Evolutionary conservation across 2,329 filamentous ascomycete species (phyloP).

Genomic region (Pseudophaeomoniella oleicola): DNA sequence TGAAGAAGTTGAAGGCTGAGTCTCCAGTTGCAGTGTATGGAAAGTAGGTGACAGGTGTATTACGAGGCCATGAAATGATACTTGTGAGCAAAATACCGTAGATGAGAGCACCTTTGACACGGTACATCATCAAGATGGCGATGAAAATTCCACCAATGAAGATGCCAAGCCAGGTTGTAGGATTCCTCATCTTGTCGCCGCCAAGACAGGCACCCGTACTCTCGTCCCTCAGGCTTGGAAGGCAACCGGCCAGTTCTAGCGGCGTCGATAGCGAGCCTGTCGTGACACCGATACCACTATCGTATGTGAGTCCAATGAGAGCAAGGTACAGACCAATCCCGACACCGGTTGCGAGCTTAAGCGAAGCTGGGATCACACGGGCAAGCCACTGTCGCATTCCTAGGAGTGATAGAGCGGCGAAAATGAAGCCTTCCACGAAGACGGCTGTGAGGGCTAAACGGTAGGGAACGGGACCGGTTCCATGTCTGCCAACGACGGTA

Average conservation of each 20-base stretch:
- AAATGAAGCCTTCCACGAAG: conserved; percentile 78
- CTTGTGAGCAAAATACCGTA: conserved; percentile 69
- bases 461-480: conserved; percentile 59
- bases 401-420: conserved; percentile 63
- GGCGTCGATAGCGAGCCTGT: conserved; percentile 56
- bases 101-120: conserved; percentile 77
- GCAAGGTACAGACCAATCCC: conserved; percentile 72
- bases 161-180: conserved; percentile 76
- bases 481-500: conserved; percentile 64
- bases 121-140: conserved; percentile 67
- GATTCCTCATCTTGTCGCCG: conserved; percentile 63
- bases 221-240: conserved; percentile 6
- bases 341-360: conserved; percentile 75
- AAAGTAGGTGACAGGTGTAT: conserved; percentile 66
- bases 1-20: conserved; percentile 70
- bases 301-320: conserved; percentile 55
- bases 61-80: conserved; percentile 76
- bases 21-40: conserved; percentile 57
- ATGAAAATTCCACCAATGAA: conserved; percentile 75
- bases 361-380: conserved; percentile 64
- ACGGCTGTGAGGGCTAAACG: conserved; percentile 67
- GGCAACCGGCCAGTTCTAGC: conserved; percentile 60
- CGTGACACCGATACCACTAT: conserved; percentile 67
- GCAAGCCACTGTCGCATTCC: conserved; percentile 82
- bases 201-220: conserved; percentile 46